These are phyloP conservation scores for Apiotrichum siamense DNA, from an alignment of 1,284 basidiomycete species.

Conservation along the genomic window DNA sequence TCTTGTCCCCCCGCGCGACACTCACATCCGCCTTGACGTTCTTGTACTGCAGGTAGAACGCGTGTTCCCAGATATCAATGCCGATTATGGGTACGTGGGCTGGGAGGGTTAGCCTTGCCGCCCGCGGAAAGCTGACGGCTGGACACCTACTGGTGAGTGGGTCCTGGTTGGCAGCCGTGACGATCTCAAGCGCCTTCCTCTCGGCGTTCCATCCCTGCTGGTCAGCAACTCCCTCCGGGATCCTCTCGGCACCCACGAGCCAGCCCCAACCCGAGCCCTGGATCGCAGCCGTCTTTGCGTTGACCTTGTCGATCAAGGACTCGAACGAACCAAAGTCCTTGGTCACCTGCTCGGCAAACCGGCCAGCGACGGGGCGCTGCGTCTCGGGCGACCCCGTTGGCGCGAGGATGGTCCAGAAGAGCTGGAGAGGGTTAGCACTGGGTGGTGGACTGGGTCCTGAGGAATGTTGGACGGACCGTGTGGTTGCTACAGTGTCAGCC, in stretches of 20 bases:
- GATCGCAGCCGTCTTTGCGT: slow-evolving; percentile 81
- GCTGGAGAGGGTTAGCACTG: slow-evolving; percentile 51
- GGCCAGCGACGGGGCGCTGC: slow-evolving; percentile 59
- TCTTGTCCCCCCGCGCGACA: too few relatives aligned
- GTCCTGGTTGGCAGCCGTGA: slow-evolving; percentile 94
- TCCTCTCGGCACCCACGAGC: slow-evolving; percentile 56
- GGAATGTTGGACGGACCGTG: slow-evolving; percentile 27
- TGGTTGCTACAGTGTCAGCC: slow-evolving; percentile 30
- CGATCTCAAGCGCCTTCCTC: slow-evolving; percentile 74
- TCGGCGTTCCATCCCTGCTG: slow-evolving; percentile 64
- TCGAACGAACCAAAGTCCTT: slow-evolving; percentile 79
- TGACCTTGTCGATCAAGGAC: slow-evolving; percentile 68
- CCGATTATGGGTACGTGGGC: slow-evolving; percentile 86
- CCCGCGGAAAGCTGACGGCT: background rate
- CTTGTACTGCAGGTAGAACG: slow-evolving; percentile 79
- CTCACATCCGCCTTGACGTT: slow-evolving; percentile 54
- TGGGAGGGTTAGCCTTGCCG: slow-evolving; percentile 36
- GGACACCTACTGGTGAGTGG: slow-evolving; percentile 60
- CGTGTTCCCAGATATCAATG: slow-evolving; percentile 80
- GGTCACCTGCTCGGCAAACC: slow-evolving; percentile 73
- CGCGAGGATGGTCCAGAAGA: slow-evolving; percentile 96
- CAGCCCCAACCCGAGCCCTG: slow-evolving; percentile 99
- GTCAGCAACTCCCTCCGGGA: background rate
- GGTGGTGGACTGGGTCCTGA: background rate
- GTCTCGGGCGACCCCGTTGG: slow-evolving; percentile 58